Evolutionary conservation across 2,329 filamentous ascomycete species (phyloP), one percentile per base, ranked within the genome.

Genomic region (Xylaria sp.): DNA sequence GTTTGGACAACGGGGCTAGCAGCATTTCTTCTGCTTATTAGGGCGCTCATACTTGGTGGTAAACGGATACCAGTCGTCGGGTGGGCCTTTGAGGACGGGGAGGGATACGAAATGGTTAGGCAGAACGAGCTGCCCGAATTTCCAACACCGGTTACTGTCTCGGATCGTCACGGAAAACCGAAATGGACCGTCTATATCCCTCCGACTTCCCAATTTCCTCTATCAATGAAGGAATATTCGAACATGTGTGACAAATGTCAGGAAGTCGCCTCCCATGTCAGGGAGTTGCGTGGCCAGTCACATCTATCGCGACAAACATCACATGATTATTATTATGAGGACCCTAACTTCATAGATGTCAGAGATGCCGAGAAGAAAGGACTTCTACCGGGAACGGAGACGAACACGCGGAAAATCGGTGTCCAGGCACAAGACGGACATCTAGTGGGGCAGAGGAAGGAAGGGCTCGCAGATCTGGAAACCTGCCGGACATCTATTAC

Each of bases 181-280:
- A 89, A 85, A 73, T 96, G 92, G 92, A 95, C 92, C 0, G 85
- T 96, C 10, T 92, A 87, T 1, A 93, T 96, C 37, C 92, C 92
- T 0, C 80, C 83, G 6, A 82, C 82, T 59, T 79, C 83, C 46
- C 79, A 81, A 3, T 94, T 94, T 62, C 92, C 92, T 1, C 75
- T 95, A 2, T 76, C 81, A 0, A 83, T 85, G 19, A 76, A 82
- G 9, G 85, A 92, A 64, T 95, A 95, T 71, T 76, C 81, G 13
- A 85, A 89, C 41, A 88, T 96, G 61, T 91, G 89, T 72, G 79
- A 78, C 27, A 86, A 89, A 67, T 90, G 89, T 51, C 83, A 82
- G 62, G 85, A 91, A 71, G 83, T 91, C 27, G 84, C 89, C 1
- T 79, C 78, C 6, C 81, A 85, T 62, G 83, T 88, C 47, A 78